Base-by-base conservation (phyloP, 345 rosid genomes). In the Dipteronia sinensis region DNA sequence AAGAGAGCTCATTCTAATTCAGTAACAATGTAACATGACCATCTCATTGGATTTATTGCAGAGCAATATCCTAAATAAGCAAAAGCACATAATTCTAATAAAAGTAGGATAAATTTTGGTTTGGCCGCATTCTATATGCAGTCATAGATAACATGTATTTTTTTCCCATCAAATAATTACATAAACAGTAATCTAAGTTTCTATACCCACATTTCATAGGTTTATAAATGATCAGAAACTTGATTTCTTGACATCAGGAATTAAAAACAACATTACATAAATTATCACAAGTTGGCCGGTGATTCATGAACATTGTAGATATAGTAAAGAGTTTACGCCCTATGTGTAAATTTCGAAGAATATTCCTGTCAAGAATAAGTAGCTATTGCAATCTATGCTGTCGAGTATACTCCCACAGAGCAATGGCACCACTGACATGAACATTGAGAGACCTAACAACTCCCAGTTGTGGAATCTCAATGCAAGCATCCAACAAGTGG, bases 371-470 rank as follows among this genome's bases (percentile, higher is more conserved):
- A 29, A 34, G 70, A 27, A 16, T 40, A 27, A 7, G 40, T 19
- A 79, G 55, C 85, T 86, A 89, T 47, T 78, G 81, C 65, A 89
- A 86, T 74, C 93, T 90, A 77, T 93, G 98, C 77, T 93, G 99
- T 74, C 98, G 84, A 78, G 99, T 92, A 80, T 96, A 96, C 83
- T 93, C 99, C 99, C 98, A 94, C 17, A 96, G 90, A 22, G 98
- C 98, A 76, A 93, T 92, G 80, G 98, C 99, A 1, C 97, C 97
- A 67, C 98, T 96, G 66, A 96, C 99, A 61, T 94, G 99, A 66
- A 94, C 97, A 58, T 96, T 91, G 73, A 96, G 97, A 1, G 99
- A 96, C 73, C 99, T 86, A 67, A 96, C 97, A 65, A 96, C 93
- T 78, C 99, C 99, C 77, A 96, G 77, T 77, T 93, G 98, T 29